Evolutionary conservation across 139 green algal genomes (phyloP), one percentile per base, ranked within the genome.

Genomic region (Trebouxia sp.): DNA sequence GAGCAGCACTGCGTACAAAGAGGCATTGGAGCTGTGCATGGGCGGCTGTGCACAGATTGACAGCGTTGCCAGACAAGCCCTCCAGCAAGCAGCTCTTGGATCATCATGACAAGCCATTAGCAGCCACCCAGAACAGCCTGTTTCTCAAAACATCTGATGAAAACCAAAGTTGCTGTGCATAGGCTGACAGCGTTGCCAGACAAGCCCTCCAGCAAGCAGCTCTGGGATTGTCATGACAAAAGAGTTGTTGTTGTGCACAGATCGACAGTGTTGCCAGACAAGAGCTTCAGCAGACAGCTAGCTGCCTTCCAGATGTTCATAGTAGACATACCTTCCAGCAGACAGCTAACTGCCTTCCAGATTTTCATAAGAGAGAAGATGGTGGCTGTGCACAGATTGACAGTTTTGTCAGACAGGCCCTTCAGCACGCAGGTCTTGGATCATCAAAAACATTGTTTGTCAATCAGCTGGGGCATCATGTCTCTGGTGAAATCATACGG

Each of bases 21-120:
- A 91, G 42, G 87, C 65, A 35, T 62, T 96, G 38, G 85, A 93
- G 72, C 75, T 96, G 66, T 85, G 82, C 78, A 83, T 95, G 86
- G 88, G 92, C 3, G 90, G 88, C 4, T 96, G 92, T 78, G 39
- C 65, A n/a, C 92, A 94, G 80, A 87, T 95, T 65, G 84, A 89
- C 37, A 51, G 26, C 17, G 58, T 79, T 8, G 85, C 86, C 78
- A 53, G 86, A 43, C 80, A 91, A 43, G 69, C 38, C 53, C 28
- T 79, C 11, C 72, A 43, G 42, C 62, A 72, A 72, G 62, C 62
- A 45, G 62, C 62, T 72, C 32, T 24, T 42, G 32, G 32, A 67
- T 15, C 26, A 67, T 7, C 56, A 20, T 67, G n/a, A n/a, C 56
- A 20, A 28, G 12, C 56, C 11, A 7, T 7, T 3, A 67, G 26